Evolutionary conservation across 208 protist species (phyloP), one percentile per base, ranked within the genome.

Genomic region (Leishmania tarentolae): DNA sequence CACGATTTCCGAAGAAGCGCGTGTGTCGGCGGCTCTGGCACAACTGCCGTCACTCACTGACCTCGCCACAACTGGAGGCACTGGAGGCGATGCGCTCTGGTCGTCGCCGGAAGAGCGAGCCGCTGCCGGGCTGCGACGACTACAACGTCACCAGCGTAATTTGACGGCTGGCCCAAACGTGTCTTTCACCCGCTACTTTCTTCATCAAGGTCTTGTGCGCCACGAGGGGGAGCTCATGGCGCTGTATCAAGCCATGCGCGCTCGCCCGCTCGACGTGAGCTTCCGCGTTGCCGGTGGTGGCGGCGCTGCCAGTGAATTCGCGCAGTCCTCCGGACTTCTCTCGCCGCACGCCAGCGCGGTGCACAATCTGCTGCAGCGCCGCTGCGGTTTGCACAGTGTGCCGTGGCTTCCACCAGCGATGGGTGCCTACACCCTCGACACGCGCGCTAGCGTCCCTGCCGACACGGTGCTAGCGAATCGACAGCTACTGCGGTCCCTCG

Each of bases 111-210:
- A 77, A 37, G 70, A 65, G 44, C 76, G 83, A 6, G 75, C 88
- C 7, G 66, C 76, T 31, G 80, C 84, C 3, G 87, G 81, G 0
- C 69, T 95, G 13, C 86, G 76, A 35, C 76, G 84, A 0, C 80
- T 97, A 50, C 83, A 87, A 59, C 84, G 73, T 17, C 76, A 80
- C 19, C 90, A 90, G 24, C 82, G 86, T 56, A 56, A 80, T 42
- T 46, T 77, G 35, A 87, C 82, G 6, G 84, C 90, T n/a, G 81
- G 86, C 13, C 94, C 94, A 31, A 96, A 93, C 76, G 73, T 85
- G 3, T 94, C 94, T 65, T 96, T 97, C 75, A 83, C 85, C 47
- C 94, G 94, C 50, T 97, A 95, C 83, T 95, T 96, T 74, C 53
- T 94, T 21, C 86, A 82, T 66, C 94, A 97, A 73, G 85, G 89